Evolutionary conservation across 1,284 basidiomycete species (phyloP).

Genomic region (Marasmius fiardii): DNA sequence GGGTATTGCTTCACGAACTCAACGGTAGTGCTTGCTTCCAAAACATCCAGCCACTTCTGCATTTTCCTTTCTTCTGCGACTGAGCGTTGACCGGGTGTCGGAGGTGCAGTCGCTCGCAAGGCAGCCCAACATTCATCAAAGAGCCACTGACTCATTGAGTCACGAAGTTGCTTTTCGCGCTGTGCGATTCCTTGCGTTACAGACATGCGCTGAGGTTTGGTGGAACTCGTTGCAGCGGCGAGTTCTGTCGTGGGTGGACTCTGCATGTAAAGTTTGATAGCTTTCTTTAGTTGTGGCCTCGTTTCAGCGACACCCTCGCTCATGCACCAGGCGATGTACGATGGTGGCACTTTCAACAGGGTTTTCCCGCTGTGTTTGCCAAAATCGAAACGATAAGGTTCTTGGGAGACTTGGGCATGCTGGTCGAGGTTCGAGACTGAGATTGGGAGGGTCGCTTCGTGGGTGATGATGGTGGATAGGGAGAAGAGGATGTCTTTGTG

Average conservation of each 20-base stretch:
- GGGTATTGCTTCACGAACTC: not conserved
- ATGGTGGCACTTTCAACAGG: not conserved
- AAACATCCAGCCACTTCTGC: not conserved
- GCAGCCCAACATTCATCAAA: not conserved
- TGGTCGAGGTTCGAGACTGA: not conserved
- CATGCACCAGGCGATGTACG: not conserved
- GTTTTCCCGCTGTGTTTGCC: not conserved
- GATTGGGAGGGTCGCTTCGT: not conserved
- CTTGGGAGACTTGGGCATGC: not conserved
- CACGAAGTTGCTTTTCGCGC: not conserved
- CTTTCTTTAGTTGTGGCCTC: not conserved
- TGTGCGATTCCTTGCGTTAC: not conserved
- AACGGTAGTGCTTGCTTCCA: not conserved
- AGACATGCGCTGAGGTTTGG: not conserved
- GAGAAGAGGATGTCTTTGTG: not conserved
- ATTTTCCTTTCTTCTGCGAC: not conserved
- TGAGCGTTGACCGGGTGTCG: not conserved
- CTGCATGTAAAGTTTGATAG: not conserved
- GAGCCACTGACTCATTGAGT: not conserved
- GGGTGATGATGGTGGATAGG: constrained; percentile 1
- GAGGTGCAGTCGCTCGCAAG: not conserved
- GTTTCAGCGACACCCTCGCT: not conserved
- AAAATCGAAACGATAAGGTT: constrained; percentile 2
- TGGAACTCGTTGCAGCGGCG: not conserved
- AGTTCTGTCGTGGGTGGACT: not conserved